Evolutionary conservation across 495 filamentous ascomycete genomes (phyloP), one percentile per base, ranked within the genome.

Genomic region (Bathelium albidoporum): DNA sequence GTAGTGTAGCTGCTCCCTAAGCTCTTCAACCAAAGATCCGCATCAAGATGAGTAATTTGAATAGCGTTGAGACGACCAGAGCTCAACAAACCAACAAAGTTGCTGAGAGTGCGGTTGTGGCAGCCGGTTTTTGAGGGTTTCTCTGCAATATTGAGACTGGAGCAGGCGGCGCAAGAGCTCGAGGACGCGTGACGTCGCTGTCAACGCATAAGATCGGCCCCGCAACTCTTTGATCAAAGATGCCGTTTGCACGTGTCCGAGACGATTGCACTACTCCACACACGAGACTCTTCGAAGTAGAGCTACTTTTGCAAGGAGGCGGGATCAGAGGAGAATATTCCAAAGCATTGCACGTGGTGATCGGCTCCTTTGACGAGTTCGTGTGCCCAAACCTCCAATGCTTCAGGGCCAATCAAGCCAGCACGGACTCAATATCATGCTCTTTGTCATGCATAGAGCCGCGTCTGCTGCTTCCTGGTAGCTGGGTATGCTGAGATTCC

Each of bases 391-490:
- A 4, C 24, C 49, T 55, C 24, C 5, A 55, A 24, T 55, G 49
- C 49, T 55, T 55, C 49, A 55, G 49, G 49, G 49, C 49, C 49
- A 55, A 55, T 55, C 49, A 55, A 28, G 49, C 24, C 10, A 5
- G 49, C 49, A 55, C 49, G 49, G 16, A 28, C 22, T 29, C 20
- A 18, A 7, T n/a, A 29, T 55, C 49, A 29, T 20, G 7, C 22
- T 55, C 49, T 55, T 55, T 26, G 7, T 20, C 24, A 9, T 18
- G 43, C 49, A 29, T 11, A 55, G 22, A 12, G 22, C 34, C 34
- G 5, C 5, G 5, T 14, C 14, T 39, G n/a, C n/a, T n/a, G n/a
- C n/a, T n/a, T n/a, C n/a, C n/a, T n/a, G n/a, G n/a, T n/a, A n/a
- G n/a, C n/a, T n/a, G n/a, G n/a, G n/a, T n/a, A n/a, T n/a, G n/a